phyloP scores from a whole-genome alignment of 257 asterid genomes.

The Nyctanthes arbortristis region DNA sequence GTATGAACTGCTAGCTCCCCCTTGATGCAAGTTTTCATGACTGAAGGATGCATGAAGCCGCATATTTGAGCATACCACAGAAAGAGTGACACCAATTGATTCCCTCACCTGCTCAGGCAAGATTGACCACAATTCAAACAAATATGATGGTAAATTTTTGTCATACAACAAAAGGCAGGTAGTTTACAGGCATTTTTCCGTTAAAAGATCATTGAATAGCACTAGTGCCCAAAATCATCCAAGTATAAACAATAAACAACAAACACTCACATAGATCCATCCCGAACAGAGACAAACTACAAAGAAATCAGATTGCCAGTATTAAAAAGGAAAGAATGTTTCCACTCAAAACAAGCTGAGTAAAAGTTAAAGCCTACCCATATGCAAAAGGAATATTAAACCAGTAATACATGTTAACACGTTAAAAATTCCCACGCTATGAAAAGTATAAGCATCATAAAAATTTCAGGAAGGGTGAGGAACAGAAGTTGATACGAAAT shows the following conservation, averaged over 20 bases:
- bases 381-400: slow-evolving; percentile 12
- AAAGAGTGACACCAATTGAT: slow-evolving; percentile 87
- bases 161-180: slow-evolving; percentile 3
- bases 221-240: neutral
- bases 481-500: slow-evolving; percentile 15
- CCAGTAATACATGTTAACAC: slow-evolving; percentile 7
- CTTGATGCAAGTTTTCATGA: slow-evolving; percentile 39
- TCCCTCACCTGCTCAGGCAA: slow-evolving; percentile 81
- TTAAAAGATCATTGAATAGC: slow-evolving; percentile 7
- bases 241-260: neutral
- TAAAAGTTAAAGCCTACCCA: slow-evolving; percentile 7
- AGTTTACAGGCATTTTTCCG: slow-evolving; percentile 14
- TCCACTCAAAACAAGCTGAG: slow-evolving; percentile 11
- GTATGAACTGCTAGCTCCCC: slow-evolving; percentile 31
- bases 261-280: neutral
- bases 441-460: slow-evolving; percentile 12
- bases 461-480: neutral
- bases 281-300: neutral
- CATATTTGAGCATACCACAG: slow-evolving; percentile 89
- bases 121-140: slow-evolving; percentile 20
- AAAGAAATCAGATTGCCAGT: slow-evolving; percentile 2
- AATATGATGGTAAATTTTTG: slow-evolving; percentile 12
- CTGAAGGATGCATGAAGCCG: slow-evolving; percentile 60
- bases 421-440: neutral
- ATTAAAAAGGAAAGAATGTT: slow-evolving; percentile 1